phyloP scores from a whole-genome alignment of 176 grass and related monocot genomes.

The Miscanthus lutarioriparius region DNA sequence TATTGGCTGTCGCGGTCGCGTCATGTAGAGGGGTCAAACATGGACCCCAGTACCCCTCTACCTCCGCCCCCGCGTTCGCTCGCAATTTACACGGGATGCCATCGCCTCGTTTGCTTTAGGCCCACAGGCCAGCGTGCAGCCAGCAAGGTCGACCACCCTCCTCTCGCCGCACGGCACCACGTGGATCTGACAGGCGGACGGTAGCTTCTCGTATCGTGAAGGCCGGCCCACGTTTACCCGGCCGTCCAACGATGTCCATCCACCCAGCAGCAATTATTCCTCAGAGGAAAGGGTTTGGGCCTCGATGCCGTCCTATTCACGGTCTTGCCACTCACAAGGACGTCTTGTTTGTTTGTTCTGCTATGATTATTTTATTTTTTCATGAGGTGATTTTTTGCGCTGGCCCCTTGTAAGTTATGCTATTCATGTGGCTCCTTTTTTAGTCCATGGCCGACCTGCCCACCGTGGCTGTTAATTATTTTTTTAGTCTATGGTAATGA shows the following conservation, averaged over 20 bases:
- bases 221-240: neutral
- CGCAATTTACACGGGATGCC: slow-evolving; percentile 9
- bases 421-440: neutral
- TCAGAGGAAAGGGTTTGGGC: neutral
- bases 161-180: neutral
- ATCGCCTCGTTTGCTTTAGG: neutral
- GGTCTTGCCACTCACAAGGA: slow-evolving; percentile 25
- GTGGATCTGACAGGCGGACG: neutral
- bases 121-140: neutral
- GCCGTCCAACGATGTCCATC: slow-evolving; percentile 46
- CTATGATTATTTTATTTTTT: neutral
- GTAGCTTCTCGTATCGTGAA: neutral
- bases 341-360: neutral
- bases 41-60: neutral
- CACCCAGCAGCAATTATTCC: slow-evolving; percentile 48
- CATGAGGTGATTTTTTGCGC: neutral
- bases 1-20: slow-evolving; percentile 17
- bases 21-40: slow-evolving; percentile 19
- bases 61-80: neutral
- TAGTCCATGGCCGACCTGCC: slow-evolving; percentile 9
- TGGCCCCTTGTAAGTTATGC: neutral
- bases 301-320: slow-evolving; percentile 28
- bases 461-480: neutral
- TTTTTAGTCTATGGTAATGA: neutral
- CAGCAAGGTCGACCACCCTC: neutral